Percentiles rank a stretch among this genome's conserved stretches.
These are phyloP conservation scores for Lunularia cruciata DNA, from an alignment of 225 moss, liverwort and hornwort species.

Conservation along the genomic window DNA sequence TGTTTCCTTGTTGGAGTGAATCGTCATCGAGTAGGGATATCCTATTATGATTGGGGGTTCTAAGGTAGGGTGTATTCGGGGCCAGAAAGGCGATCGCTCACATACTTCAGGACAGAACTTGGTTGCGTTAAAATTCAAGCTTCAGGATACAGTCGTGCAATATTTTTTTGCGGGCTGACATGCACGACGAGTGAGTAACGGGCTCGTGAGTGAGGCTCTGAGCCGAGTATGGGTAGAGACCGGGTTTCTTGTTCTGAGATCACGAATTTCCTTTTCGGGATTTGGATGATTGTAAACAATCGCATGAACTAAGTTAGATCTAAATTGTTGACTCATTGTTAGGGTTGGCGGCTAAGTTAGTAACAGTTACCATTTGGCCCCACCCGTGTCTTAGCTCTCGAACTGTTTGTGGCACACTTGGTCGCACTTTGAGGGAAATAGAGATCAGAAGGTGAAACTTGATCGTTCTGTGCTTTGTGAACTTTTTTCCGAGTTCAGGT, in stretches of 20 bases:
- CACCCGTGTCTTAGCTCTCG: not conserved
- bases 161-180: no score
- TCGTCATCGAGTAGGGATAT: not conserved
- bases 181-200: not conserved
- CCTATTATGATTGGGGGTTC: not conserved
- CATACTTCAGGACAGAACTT: not conserved
- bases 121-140: no score
- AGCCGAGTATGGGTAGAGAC: not conserved
- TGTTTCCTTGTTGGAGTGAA: not conserved
- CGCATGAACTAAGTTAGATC: constrained; percentile 1
- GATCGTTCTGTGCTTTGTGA: not conserved
- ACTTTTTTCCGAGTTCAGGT: not conserved
- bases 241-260: not conserved
- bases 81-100: not conserved
- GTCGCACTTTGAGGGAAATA: not conserved
- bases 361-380: not conserved
- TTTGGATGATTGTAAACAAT: not conserved
- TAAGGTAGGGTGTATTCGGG: not conserved
- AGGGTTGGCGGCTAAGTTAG: not conserved
- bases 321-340: not conserved
- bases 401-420: not conserved
- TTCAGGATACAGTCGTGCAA: no score
- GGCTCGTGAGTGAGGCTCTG: not conserved
- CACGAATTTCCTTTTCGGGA: not conserved
- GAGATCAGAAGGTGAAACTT: not conserved